Evolutionary conservation across 257 asterid species (phyloP).

Genomic region (Lavandula angustifolia): DNA sequence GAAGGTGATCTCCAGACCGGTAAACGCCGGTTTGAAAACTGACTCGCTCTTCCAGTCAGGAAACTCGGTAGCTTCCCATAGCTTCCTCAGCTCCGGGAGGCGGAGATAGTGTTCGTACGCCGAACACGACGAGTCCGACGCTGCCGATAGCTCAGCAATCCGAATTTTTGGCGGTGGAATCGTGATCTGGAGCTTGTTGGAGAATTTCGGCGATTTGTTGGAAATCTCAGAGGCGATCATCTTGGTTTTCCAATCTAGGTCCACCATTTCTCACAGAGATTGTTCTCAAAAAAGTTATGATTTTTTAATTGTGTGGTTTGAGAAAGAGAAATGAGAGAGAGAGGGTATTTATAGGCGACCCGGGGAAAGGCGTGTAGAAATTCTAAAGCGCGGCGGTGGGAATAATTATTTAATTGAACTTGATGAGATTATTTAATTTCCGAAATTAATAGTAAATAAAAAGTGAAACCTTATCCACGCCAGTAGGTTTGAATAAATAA

Average conservation of each 20-base stretch:
- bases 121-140: slow-evolving; percentile 71
- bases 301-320: slow-evolving; percentile 21
- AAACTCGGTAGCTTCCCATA: slow-evolving; percentile 58
- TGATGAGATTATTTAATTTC: background rate
- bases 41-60: slow-evolving; percentile 72
- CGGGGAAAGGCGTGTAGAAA: slow-evolving; percentile 62
- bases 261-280: slow-evolving; percentile 53
- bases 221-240: slow-evolving; percentile 62
- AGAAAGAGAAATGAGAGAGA: slow-evolving; percentile 22
- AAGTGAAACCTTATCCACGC: slow-evolving; percentile 60
- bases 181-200: slow-evolving; percentile 66
- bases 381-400: slow-evolving; percentile 56
- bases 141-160: slow-evolving; percentile 52
- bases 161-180: slow-evolving; percentile 56
- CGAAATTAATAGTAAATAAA: background rate
- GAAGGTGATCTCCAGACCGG: slow-evolving; percentile 72
- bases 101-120: slow-evolving; percentile 75
- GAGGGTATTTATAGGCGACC: slow-evolving; percentile 49
- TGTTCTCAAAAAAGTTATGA: background rate
- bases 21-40: slow-evolving; percentile 65
- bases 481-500: slow-evolving; percentile 30
- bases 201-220: slow-evolving; percentile 60
- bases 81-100: slow-evolving; percentile 66
- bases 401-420: slow-evolving; percentile 8
- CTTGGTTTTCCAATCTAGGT: slow-evolving; percentile 77